phyloP scores from a whole-genome alignment of 2,329 filamentous ascomycete genomes.

The Colletotrichum sp. region DNA sequence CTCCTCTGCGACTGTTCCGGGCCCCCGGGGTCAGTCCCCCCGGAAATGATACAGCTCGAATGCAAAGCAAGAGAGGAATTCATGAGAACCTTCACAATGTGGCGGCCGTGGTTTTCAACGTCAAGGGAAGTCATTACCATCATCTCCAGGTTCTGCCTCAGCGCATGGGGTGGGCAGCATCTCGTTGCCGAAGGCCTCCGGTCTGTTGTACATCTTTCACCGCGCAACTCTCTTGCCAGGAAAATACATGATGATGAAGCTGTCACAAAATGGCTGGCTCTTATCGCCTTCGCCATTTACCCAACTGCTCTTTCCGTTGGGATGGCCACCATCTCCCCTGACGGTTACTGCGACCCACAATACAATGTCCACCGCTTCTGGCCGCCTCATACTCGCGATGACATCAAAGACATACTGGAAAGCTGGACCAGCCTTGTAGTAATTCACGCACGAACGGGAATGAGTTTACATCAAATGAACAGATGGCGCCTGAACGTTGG shows the following conservation, averaged over 20 bases:
- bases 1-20: background rate
- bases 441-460: background rate
- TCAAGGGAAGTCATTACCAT: background rate
- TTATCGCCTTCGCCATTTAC: background rate
- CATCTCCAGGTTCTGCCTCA: background rate
- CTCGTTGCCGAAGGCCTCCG: background rate
- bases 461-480: background rate
- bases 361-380: background rate
- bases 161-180: background rate
- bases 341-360: background rate
- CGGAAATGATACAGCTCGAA: background rate
- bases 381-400: background rate
- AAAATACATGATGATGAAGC: background rate
- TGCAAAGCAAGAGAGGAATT: background rate
- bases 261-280: background rate
- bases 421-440: background rate
- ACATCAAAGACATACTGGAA: background rate
- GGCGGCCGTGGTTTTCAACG: background rate
- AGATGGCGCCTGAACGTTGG: background rate
- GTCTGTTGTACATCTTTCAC: background rate
- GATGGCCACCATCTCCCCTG: background rate
- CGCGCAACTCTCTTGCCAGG: background rate
- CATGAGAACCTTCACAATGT: background rate
- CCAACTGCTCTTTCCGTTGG: background rate
- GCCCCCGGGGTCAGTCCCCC: background rate